phyloP scores from a whole-genome alignment of 805 yeast species.

The Wickerhamiella galacta region DNA sequence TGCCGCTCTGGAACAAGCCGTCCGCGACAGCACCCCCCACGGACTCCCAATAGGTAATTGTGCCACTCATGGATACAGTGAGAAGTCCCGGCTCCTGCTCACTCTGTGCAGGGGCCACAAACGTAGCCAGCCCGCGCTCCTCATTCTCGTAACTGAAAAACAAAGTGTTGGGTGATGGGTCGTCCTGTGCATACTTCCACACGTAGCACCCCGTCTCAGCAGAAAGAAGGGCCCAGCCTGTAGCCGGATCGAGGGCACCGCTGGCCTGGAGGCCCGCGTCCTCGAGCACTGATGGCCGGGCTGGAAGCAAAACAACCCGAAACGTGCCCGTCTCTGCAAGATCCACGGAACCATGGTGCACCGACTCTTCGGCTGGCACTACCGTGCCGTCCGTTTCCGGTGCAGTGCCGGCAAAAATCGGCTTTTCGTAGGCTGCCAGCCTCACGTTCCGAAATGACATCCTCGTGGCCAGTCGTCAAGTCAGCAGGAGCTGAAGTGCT shows the following conservation, averaged over 20 bases:
- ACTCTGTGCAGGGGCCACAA: slow-evolving; percentile 42
- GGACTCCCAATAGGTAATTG: slow-evolving; percentile 53
- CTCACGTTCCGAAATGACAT: background rate
- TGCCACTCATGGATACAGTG: slow-evolving; percentile 43
- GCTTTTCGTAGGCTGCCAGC: background rate
- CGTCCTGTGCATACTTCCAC: slow-evolving; percentile 54
- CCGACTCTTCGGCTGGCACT: too few relatives aligned
- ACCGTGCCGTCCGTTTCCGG: background rate
- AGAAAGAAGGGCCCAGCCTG: slow-evolving; percentile 34
- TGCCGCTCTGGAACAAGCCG: slow-evolving; percentile 30
- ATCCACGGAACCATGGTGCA: slow-evolving; percentile 27
- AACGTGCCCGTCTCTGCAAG: slow-evolving; percentile 43
- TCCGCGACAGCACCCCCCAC: slow-evolving; percentile 53
- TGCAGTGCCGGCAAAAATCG: too few relatives aligned
- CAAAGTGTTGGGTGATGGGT: slow-evolving; percentile 38
- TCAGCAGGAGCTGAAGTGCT: too few relatives aligned
- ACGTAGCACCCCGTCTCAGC: slow-evolving; percentile 38
- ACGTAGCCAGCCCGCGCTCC: slow-evolving; percentile 12
- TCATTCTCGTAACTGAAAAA: slow-evolving; percentile 28
- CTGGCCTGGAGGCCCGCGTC: slow-evolving; percentile 12
- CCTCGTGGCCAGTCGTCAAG: too few relatives aligned
- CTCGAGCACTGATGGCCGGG: slow-evolving; percentile 31
- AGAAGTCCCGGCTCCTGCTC: slow-evolving; percentile 50
- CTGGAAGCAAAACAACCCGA: slow-evolving; percentile 39
- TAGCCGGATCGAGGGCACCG: slow-evolving; percentile 32